Evolutionary conservation across 2,329 filamentous ascomycete genomes (phyloP).

Genomic region (Nothophoma quercina): DNA sequence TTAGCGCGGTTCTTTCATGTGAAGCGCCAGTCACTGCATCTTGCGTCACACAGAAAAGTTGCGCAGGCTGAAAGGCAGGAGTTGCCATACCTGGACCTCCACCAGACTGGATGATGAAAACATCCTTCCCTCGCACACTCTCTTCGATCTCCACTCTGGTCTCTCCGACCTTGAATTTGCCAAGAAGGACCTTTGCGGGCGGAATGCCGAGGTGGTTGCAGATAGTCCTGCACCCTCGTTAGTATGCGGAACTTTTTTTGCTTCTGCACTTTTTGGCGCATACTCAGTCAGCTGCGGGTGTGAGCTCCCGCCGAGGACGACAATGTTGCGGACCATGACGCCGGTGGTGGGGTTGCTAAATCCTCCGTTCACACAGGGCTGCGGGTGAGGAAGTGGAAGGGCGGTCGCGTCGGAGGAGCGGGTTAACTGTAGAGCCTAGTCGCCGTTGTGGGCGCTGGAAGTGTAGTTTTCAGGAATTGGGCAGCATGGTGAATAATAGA

Average conservation of each 20-base stretch:
- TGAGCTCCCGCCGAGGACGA: conserved; percentile 90
- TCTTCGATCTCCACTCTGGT: conserved; percentile 95
- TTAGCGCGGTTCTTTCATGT: conserved; percentile 26
- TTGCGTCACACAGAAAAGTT: background rate
- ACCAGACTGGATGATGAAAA: conserved; percentile 93
- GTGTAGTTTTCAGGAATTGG: conserved; percentile 40
- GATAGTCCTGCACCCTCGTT: conserved; percentile 61
- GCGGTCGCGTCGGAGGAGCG: conserved; percentile 10
- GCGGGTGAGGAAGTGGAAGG: conserved; percentile 15
- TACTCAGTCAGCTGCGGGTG: conserved; percentile 83
- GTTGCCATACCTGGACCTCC: conserved; percentile 67
- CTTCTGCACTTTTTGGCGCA: background rate
- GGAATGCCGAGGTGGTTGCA: conserved; percentile 89
- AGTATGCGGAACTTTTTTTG: background rate
- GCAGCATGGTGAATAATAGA: conserved; percentile 45
- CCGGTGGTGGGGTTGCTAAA: conserved; percentile 19
- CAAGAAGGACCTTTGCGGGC: conserved; percentile 81
- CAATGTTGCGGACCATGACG: conserved; percentile 90
- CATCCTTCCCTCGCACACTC: conserved; percentile 96
- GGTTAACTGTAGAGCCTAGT: conserved; percentile 20
- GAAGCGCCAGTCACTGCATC: background rate
- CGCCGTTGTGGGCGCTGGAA: conserved; percentile 35
- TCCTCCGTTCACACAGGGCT: conserved; percentile 14
- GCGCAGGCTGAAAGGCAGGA: background rate
- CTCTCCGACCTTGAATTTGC: conserved; percentile 94